phyloP scores from a whole-genome alignment of 2,329 filamentous ascomycete species.

The Microsporum ferrugineum region DNA sequence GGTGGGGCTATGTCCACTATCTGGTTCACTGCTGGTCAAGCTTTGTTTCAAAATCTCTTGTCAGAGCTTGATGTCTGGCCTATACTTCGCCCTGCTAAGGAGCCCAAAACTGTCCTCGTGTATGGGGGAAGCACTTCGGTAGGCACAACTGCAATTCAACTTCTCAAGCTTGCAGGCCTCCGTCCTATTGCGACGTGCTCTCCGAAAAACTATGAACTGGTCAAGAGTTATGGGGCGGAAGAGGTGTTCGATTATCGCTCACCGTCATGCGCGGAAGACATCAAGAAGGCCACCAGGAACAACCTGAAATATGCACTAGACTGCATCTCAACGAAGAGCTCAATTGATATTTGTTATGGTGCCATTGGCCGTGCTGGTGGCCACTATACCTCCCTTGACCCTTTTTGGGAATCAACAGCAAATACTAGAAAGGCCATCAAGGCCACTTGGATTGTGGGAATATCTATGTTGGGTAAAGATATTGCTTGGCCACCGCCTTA shows the following conservation, averaged over 20 bases:
- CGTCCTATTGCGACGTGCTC: constrained; percentile 28
- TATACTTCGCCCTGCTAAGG: constrained; percentile 9
- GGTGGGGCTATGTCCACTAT: constrained; percentile 25
- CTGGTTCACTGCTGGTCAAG: constrained; percentile 21
- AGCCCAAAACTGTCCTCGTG: constrained; percentile 29
- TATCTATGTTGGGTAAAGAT: constrained; percentile 12
- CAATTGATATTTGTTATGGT: constrained; percentile 16
- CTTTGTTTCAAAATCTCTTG: constrained; percentile 21
- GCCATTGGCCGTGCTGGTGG: constrained; percentile 18
- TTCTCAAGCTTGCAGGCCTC: constrained; percentile 21
- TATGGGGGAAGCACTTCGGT: constrained; percentile 37
- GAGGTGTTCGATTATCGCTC: constrained; percentile 22
- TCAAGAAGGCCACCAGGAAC: constrained; percentile 15
- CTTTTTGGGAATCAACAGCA: background rate
- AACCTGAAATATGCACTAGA: constrained; percentile 13
- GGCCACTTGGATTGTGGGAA: constrained; percentile 14
- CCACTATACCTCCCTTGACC: constrained; percentile 17
- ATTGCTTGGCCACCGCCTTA: constrained; percentile 10
- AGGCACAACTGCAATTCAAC: constrained; percentile 30
- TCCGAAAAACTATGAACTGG: constrained; percentile 24
- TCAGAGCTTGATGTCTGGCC: constrained; percentile 8
- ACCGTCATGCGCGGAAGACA: constrained; percentile 10
- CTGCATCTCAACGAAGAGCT: constrained; percentile 9
- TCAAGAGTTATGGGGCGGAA: constrained; percentile 26
- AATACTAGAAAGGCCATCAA: constrained; percentile 8